These are phyloP conservation scores for Lophiotrema nucula DNA, from an alignment of 495 filamentous ascomycete genomes.

Conservation along the genomic window DNA sequence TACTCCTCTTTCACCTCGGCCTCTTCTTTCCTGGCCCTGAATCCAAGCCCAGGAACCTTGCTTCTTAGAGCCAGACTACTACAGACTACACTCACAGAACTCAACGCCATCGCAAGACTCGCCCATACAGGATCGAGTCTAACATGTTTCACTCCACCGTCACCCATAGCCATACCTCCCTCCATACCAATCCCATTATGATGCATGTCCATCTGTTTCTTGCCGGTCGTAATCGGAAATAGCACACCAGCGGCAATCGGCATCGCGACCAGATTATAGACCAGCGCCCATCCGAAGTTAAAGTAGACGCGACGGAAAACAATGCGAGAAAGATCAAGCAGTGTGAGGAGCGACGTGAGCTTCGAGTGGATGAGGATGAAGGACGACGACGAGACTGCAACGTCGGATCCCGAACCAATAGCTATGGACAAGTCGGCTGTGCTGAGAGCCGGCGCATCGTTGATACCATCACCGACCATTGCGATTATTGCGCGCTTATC, in stretches of 20 bases:
- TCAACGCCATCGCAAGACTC: slow-evolving; percentile 81
- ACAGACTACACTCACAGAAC: slow-evolving; percentile 71
- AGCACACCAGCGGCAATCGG: slow-evolving; percentile 82
- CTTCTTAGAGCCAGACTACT: slow-evolving; percentile 39
- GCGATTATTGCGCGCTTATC: slow-evolving; percentile 45
- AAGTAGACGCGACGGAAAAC: slow-evolving; percentile 80
- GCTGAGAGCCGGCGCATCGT: slow-evolving; percentile 83
- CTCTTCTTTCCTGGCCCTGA: slow-evolving; percentile 27
- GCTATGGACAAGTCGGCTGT: slow-evolving; percentile 84
- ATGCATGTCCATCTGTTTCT: slow-evolving; percentile 53
- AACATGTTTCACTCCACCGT: slow-evolving; percentile 35
- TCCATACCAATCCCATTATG: slow-evolving; percentile 39
- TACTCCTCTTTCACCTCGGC: too few relatives aligned
- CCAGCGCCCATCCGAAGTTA: slow-evolving; percentile 84
- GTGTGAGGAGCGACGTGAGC: slow-evolving; percentile 66
- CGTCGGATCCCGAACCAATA: slow-evolving; percentile 78
- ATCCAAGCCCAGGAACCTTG: slow-evolving; percentile 33
- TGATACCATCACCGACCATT: slow-evolving; percentile 85
- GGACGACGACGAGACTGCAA: slow-evolving; percentile 76
- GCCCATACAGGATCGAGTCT: slow-evolving; percentile 82
- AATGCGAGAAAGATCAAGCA: slow-evolving; percentile 66
- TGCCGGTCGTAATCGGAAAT: slow-evolving; percentile 63
- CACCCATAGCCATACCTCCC: slow-evolving; percentile 25
- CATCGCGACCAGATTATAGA: slow-evolving; percentile 77
- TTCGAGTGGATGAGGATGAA: slow-evolving; percentile 81